These are phyloP conservation scores for Pyrenula aspistea DNA, from an alignment of 495 filamentous ascomycete genomes.

Conservation along the genomic window DNA sequence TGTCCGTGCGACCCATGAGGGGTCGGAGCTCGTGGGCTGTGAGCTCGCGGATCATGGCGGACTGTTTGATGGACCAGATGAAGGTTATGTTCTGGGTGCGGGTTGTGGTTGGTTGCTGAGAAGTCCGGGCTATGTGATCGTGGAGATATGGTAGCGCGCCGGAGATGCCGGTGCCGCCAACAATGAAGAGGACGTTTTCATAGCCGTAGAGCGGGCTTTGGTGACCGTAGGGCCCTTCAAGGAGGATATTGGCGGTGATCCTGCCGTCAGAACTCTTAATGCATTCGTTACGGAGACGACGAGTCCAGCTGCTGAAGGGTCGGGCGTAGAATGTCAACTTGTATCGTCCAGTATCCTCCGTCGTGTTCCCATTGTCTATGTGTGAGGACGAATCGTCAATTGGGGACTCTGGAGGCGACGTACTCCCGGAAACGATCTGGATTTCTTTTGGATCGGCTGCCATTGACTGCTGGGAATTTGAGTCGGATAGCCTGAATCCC, in stretches of 20 bases:
- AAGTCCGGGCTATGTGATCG: conserved; percentile 18
- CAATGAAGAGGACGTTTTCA: conserved; percentile 42
- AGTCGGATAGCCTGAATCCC: not conserved
- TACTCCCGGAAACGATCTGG: not conserved
- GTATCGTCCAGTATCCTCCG: not conserved
- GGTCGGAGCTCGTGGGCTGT: conserved; percentile 15
- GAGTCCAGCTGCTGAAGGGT: conserved; percentile 38
- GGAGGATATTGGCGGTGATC: conserved; percentile 20
- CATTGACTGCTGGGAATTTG: not conserved
- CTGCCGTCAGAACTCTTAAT: conserved; percentile 7
- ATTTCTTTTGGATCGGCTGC: not conserved
- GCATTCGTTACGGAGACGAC: conserved; percentile 26
- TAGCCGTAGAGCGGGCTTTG: conserved; percentile 33
- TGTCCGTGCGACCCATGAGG: conserved; percentile 19
- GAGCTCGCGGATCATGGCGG: conserved; percentile 21
- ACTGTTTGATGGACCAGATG: conserved; percentile 29
- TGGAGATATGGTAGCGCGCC: conserved; percentile 40
- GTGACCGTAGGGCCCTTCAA: conserved; percentile 51
- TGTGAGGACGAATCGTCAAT: not conserved
- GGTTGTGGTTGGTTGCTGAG: conserved; percentile 6
- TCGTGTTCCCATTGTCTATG: not conserved
- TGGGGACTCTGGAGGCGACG: not conserved
- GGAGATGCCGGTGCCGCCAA: conserved; percentile 48
- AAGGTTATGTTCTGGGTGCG: conserved; percentile 17
- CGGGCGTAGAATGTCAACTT: conserved; percentile 32